phyloP scores from a whole-genome alignment of 306 rosid species.

The Cucumis cinereus region DNA sequence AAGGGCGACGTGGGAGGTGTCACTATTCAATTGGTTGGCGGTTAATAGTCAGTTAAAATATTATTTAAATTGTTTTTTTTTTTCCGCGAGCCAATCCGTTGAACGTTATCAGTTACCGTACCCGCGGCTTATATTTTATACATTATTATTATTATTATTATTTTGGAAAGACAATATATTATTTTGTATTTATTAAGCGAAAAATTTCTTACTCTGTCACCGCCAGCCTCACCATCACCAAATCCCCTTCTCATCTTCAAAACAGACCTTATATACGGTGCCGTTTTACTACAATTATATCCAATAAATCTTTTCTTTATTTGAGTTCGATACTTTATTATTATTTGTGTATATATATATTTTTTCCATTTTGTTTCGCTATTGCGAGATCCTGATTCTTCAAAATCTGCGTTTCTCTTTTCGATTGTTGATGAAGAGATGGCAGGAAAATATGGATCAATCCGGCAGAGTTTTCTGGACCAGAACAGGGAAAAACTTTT shows the following conservation, averaged over 20 bases:
- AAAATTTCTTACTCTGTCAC: background rate
- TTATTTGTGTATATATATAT: background rate
- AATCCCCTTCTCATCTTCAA: background rate
- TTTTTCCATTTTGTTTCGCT: background rate
- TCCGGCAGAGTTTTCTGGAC: conserved; percentile 49
- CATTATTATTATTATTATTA: background rate
- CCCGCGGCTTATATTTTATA: background rate
- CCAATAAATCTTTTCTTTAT: background rate
- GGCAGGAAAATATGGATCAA: conserved; percentile 34
- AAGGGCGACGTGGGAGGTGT: background rate
- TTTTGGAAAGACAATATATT: too few relatives aligned
- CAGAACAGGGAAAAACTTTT: conserved; percentile 45
- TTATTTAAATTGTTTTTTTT: background rate
- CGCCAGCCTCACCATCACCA: background rate
- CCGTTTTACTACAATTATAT: background rate
- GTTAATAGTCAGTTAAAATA: background rate
- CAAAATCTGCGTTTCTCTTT: background rate
- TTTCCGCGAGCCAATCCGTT: background rate
- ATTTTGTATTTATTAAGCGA: background rate
- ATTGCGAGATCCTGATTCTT: background rate
- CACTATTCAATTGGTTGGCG: background rate
- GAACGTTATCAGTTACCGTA: background rate
- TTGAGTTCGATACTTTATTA: background rate
- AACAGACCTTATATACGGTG: background rate
- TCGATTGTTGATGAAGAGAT: conserved; percentile 6